Evolutionary conservation across 805 yeast species (phyloP), one percentile per base, ranked within the genome.

Genomic region (Brettanomyces naardenensis): DNA sequence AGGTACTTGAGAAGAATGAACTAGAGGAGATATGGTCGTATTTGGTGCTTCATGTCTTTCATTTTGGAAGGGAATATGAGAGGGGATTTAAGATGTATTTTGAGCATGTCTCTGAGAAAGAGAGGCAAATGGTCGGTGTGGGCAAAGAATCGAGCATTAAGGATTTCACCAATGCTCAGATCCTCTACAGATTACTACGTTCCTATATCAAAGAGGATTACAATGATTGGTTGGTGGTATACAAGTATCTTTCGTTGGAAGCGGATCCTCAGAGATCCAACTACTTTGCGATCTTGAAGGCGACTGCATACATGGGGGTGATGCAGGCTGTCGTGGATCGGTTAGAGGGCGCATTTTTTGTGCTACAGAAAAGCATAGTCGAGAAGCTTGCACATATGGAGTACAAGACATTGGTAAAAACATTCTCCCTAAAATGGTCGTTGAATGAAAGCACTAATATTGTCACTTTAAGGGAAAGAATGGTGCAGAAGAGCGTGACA

Each of bases 31-130:
- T 73, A 15, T 61, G 64, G 13, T 53, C 64, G 4, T 51, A 73
- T 14, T 50, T 69, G 35, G 61, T 64, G 3, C 52, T 76, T 10
- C 82, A 78, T 47, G 43, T 60, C 7, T 39, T 65, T 0, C 77
- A 72, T 52, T 61, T 61, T 44, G 62, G 56, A 44, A 44, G 52
- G 15, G 61, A 64, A 15, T 43, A 49, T 20, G 47, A 58, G 31
- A 43, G 44, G 14, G 66, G 73, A 2, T 41, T 68, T 5, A 44
- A 47, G 15, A 11, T 33, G 17, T 19, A 20, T n/a, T 31, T 31
- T 31, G 34, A 31, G n/a, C 22, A 31, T 9, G 17, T 31, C 2
- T 3, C 7, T 10, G 23, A n/a, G 5, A 17, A 31, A 25, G 14
- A 14, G 2, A 3, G 11, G 13, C 6, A 6, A 4, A 7, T 17